Evolutionary conservation across 352 stramenopile species (phyloP).

Genomic region (Globisporangium cylindrosporum): DNA sequence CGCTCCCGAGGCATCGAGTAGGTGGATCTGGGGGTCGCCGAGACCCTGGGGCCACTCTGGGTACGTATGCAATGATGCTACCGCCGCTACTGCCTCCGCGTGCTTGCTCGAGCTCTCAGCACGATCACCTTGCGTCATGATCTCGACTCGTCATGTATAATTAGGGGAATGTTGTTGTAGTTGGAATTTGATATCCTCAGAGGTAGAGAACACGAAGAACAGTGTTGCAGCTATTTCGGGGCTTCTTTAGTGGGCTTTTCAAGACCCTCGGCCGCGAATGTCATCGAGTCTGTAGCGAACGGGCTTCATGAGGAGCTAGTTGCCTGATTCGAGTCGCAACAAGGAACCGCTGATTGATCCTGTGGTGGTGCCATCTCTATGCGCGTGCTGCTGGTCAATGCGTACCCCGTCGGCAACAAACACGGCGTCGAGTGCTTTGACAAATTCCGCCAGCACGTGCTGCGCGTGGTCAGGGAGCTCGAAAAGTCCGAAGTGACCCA

Average conservation of each 20-base stretch:
- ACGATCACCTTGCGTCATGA: not conserved
- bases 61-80: constrained; percentile 27
- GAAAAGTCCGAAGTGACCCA: constrained; percentile 60
- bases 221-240: constrained; percentile 1
- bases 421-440: constrained; percentile 41
- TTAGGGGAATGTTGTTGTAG: not conserved
- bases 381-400: constrained; percentile 74
- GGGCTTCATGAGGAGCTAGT: not conserved
- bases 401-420: constrained; percentile 42
- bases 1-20: constrained; percentile 10
- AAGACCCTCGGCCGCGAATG: not conserved
- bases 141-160: not conserved
- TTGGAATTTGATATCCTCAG: not conserved
- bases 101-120: not conserved
- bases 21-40: constrained; percentile 40
- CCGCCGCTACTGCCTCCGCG: too few species aligned
- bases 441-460: constrained; percentile 52
- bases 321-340: not conserved
- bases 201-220: not conserved
- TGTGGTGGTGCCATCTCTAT: constrained; percentile 23
- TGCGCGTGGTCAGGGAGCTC: constrained; percentile 45
- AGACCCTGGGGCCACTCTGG: constrained; percentile 61
- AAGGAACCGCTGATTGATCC: not conserved
- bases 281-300: not conserved
- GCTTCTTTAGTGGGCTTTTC: not conserved